Conservation (phyloP, 108 stramenopile species). For the Bacterosira constricta region DNA sequence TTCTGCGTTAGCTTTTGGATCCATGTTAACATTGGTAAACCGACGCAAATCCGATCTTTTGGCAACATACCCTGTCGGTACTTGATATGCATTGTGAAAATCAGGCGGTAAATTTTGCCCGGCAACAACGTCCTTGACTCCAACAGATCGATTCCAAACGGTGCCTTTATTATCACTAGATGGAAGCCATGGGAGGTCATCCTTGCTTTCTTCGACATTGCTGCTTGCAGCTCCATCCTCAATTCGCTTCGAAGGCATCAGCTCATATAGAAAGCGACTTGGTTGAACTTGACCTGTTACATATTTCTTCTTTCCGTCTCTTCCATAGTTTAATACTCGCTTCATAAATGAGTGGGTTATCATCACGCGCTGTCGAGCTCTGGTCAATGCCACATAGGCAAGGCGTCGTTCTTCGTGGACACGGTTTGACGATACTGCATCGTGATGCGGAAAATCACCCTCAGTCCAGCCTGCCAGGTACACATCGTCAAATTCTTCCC, state of each 20-base stretch:
- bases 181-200: slow-evolving; percentile 1
- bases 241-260: slow-evolving; percentile 42
- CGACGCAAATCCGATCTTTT: slow-evolving; percentile 13
- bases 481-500: slow-evolving; percentile 71
- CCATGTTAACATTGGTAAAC: background rate
- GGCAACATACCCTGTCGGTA: slow-evolving; percentile 26
- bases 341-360: slow-evolving; percentile 56
- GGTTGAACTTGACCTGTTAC: slow-evolving; percentile 51
- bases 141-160: slow-evolving; percentile 47
- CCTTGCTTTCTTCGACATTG: background rate
- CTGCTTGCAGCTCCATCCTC: slow-evolving; percentile 32
- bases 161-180: slow-evolving; percentile 22
- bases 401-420: slow-evolving; percentile 70
- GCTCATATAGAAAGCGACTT: slow-evolving; percentile 60
- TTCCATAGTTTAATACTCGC: slow-evolving; percentile 33
- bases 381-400: slow-evolving; percentile 64
- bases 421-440: slow-evolving; percentile 45
- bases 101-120: slow-evolving; percentile 46
- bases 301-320: slow-evolving; percentile 35
- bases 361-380: slow-evolving; percentile 57
- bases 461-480: slow-evolving; percentile 66
- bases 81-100: slow-evolving; percentile 41
- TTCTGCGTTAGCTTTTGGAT: background rate
- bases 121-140: slow-evolving; percentile 52
- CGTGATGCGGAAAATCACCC: slow-evolving; percentile 60